Base-by-base conservation (phyloP, 257 asterid species). In the Ehretia macrophylla region DNA sequence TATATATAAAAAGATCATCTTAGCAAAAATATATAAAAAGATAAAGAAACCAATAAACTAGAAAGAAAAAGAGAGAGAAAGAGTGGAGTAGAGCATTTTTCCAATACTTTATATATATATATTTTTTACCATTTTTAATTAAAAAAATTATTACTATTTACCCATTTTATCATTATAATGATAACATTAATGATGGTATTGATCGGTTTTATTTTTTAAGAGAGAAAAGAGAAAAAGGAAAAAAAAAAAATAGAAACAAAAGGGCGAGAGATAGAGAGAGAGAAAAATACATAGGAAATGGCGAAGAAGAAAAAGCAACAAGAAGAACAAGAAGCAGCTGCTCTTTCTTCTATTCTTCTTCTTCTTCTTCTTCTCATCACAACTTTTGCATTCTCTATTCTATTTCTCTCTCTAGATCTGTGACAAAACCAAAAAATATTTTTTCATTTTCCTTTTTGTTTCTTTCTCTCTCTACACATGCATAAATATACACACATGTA, bases 341-440 rank as follows among this genome's bases (percentile, higher is more conserved):
- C 27, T 62, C 32, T 51, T 59, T 17, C 39, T 17, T 47, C 71
- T 49, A 59, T 67, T 68, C 66, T 70, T 35, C 51, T 56, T 49
- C 62, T 67, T 68, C 66, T 70, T 35, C 51, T 56, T 73, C 61
- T 54, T 71, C 52, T 74, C 59, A 56, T 71, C 52, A 58, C 66
- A 60, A 42, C 76, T 70, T 69, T 75, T 70, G 56, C 68, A 27
- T 58, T 58, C 59, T 63, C 68, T 14, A 71, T 69, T 64, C 19
- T 47, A 69, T 21, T 69, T 76, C 77, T 71, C 83, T 79, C 71
- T 80, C 79, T 82, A 86, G 94, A 89, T 84, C 95, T 81, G 68
- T 71, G 59, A 51, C 60, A 66, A 56, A 60, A 38, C n/a, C n/a
- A n/a, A 4, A 16, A 27, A 16, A 51, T 47, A 10, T 47, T 14